Base-by-base conservation (phyloP, 495 filamentous ascomycete genomes). In the Rhypophila decipiens region DNA sequence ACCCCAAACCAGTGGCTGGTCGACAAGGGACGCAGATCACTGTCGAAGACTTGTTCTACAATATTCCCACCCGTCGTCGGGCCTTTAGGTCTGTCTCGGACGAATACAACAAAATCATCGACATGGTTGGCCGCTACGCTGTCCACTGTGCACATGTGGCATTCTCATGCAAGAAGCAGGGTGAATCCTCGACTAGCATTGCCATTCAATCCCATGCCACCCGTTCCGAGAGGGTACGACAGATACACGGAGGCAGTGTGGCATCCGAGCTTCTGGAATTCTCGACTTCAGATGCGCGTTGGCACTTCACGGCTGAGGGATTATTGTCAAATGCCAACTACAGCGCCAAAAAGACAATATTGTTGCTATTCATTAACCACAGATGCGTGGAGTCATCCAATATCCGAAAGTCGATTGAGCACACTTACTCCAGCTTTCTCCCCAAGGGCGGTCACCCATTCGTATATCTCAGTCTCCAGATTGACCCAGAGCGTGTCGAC, bases 31-130 rank as follows among this genome's bases (percentile, higher is more conserved):
- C 94, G 3, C 94, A 96, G 60, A 96, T 99, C 47, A 90, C 89
- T 2, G 91, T 97, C 23, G 93, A 99, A 57, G 94, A 99, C 60
- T 70, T 99, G 8, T 99, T 97, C 65, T 99, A 95, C 72, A 97
- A 96, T 56, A 79, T 96, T 2, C 90, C 90, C 3, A 95, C 84
- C 10, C 79, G 94, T 40, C 83, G 89, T 12, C 80, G 84, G 47
- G 93, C 94, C 19, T 99, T 97, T 56, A 79, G 93, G 35, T 96
- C 91, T 23, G 68, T 86, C 19, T 89, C 89, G 31, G 94, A 97
- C 64, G 94, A 99, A 66, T 97, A 95, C 65, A 87, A 93, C 49
- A 97, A 99, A 67, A 96, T 99, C 40, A 84, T 96, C 9, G 93
- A 97, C 64, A 80, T 96, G 46, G 87, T 97, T 22, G 88, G 94